phyloP scores from a whole-genome alignment of 2,329 filamentous ascomycete species.

The Diaporthe nobilis region DNA sequence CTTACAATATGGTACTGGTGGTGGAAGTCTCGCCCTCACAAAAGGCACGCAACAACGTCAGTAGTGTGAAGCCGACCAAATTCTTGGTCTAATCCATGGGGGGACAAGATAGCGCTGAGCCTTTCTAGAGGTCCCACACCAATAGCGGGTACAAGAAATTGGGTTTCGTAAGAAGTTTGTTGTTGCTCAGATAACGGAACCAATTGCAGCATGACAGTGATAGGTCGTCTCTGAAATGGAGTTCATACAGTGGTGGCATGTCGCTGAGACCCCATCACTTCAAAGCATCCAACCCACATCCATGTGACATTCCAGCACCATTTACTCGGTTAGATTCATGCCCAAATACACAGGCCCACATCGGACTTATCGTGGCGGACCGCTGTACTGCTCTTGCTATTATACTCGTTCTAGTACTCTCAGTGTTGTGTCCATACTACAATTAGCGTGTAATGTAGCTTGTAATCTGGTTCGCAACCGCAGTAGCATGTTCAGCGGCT shows the following conservation, averaged over 20 bases:
- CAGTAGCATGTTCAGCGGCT: conserved; percentile 44
- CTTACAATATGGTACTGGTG: too few relatives aligned
- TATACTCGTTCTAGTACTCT: conserved; percentile 44
- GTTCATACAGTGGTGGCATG: background rate
- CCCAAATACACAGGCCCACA: background rate
- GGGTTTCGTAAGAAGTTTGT: too few relatives aligned
- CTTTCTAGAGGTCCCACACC: too few relatives aligned
- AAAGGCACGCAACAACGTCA: too few relatives aligned
- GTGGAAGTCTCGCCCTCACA: too few relatives aligned
- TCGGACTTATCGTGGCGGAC: conserved; percentile 22
- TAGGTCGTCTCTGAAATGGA: background rate
- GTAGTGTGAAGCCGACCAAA: too few relatives aligned
- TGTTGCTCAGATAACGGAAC: too few relatives aligned
- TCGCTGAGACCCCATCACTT: conserved; percentile 5
- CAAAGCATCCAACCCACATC: conserved; percentile 46
- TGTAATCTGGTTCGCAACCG: conserved; percentile 44
- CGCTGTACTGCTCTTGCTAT: conserved; percentile 45
- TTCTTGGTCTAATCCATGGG: too few relatives aligned
- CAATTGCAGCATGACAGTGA: too few relatives aligned
- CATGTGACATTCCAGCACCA: conserved; percentile 41
- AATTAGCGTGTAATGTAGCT: conserved; percentile 44
- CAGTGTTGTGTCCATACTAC: conserved; percentile 45
- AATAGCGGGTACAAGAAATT: too few relatives aligned
- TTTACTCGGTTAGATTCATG: background rate
- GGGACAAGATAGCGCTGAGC: too few relatives aligned